Base-by-base conservation (phyloP, 805 yeast genomes). In the Torulaspora indica region DNA sequence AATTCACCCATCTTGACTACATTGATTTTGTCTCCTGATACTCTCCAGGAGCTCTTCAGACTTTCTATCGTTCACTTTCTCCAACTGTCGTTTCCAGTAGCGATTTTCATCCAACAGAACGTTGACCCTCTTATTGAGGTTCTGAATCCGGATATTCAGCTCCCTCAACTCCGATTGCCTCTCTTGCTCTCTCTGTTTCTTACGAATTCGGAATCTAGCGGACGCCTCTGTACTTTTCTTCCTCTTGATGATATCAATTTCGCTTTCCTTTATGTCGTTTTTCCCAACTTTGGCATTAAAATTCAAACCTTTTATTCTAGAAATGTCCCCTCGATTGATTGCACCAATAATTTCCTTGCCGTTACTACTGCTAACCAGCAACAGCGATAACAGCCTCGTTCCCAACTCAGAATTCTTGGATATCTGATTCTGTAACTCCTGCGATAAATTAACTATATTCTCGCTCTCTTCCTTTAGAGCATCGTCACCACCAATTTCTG, bases 161-260 rank as follows among this genome's bases (percentile, higher is more conserved):
- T 46, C 49, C 14, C 51, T 39, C 23, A 57, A 45, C 46, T 55
- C 53, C 10, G 36, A 41, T 22, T 52, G 32, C 22, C 55, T 62
- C 29, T 55, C 60, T 17, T 47, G 46, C 32, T 56, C 57, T 35
- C 55, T 49, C 33, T 56, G 53, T 47, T 60, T 59, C 45, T 58
- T 54, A 29, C 65, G 56, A 61, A 88, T 78, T 52, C 98, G 76
- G 72, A 91, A 91, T 48, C 98, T 74, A 3, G 97, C 97, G 15
- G 91, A 81, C 1, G 98, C 98, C 1, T 93, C 96, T 0, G 96
- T 89, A 67, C 89, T 90, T 56, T 95, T 76, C 52, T 84, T 78
- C 49, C 95, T 76, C 67, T 87, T 91, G 58, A 85, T 37, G n/a
- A 31, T 31, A 8, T 27, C 37, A 17, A 23, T 23, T 9, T 23